Conservation (phyloP, 2,329 filamentous ascomycete genomes). For the Blastomyces silverae region DNA sequence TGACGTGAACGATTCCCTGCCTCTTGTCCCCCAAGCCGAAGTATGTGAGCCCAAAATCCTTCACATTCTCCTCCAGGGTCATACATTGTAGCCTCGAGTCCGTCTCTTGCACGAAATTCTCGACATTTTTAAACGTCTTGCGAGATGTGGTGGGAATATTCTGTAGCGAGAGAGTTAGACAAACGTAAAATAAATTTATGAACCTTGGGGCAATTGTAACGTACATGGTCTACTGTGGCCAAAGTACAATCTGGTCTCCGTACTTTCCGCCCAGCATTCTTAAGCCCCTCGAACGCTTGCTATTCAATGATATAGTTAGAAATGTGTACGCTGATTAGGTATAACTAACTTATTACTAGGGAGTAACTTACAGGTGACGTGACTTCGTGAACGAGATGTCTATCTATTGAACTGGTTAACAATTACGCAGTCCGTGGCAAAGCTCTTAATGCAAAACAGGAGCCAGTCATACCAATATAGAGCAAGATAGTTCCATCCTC, state of each 20-base stretch:
- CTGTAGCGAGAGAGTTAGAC: conserved; percentile 40
- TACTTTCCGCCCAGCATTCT: conserved; percentile 79
- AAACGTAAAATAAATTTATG: background rate
- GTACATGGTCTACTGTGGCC: conserved; percentile 91
- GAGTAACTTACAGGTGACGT: conserved; percentile 71
- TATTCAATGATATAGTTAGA: conserved; percentile 34
- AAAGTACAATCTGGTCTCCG: conserved; percentile 94
- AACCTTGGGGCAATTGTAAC: conserved; percentile 31
- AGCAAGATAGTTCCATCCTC: conserved; percentile 85
- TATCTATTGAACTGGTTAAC: conserved; percentile 51
- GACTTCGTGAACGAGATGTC: conserved; percentile 96
- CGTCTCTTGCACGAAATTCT: conserved; percentile 86
- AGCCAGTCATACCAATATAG: conserved; percentile 68
- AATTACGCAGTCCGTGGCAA: conserved; percentile 8
- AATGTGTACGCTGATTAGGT: conserved; percentile 2
- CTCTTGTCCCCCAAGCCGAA: conserved; percentile 94
- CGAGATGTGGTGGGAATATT: conserved; percentile 89
- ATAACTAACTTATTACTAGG: conserved; percentile 19
- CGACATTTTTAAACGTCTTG: conserved; percentile 89
- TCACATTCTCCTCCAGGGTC: conserved; percentile 95
- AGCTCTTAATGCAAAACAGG: background rate
- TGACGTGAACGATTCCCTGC: conserved; percentile 97
- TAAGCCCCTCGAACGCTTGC: conserved; percentile 96
- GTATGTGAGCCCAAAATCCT: conserved; percentile 92
- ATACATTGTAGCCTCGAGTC: conserved; percentile 91